Base-by-base conservation (phyloP, 106 monocot species). In the Alisma plantagoaquatica region DNA sequence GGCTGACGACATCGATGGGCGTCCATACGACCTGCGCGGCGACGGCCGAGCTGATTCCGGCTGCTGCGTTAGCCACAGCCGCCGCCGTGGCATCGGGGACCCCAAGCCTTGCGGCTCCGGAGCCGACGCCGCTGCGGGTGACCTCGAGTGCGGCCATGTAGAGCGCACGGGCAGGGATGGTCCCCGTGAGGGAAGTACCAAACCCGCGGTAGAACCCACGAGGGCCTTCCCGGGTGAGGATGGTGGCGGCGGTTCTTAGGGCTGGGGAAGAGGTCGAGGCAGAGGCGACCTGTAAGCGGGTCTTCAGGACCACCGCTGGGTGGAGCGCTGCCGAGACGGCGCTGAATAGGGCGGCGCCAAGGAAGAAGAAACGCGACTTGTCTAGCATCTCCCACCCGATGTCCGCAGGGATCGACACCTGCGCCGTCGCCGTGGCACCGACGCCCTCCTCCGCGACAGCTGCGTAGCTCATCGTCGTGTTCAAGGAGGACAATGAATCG, bases 11-110 rank as follows among this genome's bases (percentile, higher is more conserved):
- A 43, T 94, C 94, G 51, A 94, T 53, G 11, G 94, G 94, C 0
- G 87, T 94, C 94, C 94, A 94, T 21, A 94, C 78, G 19, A 84
- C 33, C 60, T 94, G 94, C 1, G 87, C 87, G 1, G 94, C 94
- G 18, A 94, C 60, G 44, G 84, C 79, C 16, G 94, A 83, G 66
- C 60, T 69, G 57, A 94, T 59, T 1, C 94, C 94, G 1, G 73
- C 94, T 7, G 77, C 77, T n/a, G 87, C 94, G 49, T 68, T 75
- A 57, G 94, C 74, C 7, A 77, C 59, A 0, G 87, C 62, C 0
- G 87, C 68, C 0, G 94, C 87, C 0, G 80, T 75, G 0, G 94
- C 68, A 31, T 94, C 94, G 1, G 87, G 61, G 6, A 84, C 59
- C 23, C 94, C 94, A 10, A 88, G 53, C 3, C 75, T 69, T 30